A percentile compares a stretch with the other conserved stretches of the same genome.
These are phyloP conservation scores for Hippophae tibetana DNA, from an alignment of 306 rosid species.

Conservation along the genomic window DNA sequence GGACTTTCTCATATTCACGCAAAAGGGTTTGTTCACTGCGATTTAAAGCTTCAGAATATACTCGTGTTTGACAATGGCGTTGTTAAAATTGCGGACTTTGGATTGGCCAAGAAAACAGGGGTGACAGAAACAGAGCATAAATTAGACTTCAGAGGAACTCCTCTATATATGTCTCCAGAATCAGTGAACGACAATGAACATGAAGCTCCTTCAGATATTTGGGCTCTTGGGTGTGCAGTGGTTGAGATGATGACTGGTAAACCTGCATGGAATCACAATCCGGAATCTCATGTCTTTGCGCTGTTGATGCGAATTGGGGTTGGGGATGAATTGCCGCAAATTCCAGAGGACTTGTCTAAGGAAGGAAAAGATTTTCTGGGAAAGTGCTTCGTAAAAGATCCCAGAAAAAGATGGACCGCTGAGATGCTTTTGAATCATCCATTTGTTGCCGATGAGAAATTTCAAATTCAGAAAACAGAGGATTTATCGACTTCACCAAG, in stretches of 20 bases:
- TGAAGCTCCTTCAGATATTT: not conserved
- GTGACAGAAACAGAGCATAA: no score
- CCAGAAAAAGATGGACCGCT: not conserved
- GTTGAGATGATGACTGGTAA: not conserved
- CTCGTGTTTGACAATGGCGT: not conserved
- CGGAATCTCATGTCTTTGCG: not conserved
- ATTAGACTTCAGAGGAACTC: conserved; percentile 57
- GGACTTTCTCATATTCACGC: not conserved
- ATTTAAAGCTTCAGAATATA: not conserved
- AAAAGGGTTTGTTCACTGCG: not conserved
- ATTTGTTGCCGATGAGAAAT: not conserved
- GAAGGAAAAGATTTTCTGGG: not conserved
- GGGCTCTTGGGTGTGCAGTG: not conserved
- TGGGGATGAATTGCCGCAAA: not conserved
- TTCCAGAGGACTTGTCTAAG: not conserved
- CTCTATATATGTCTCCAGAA: conserved; percentile 73
- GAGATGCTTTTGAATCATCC: conserved; percentile 1
- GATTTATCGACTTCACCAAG: conserved; percentile 33
- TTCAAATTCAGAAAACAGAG: conserved; percentile 2
- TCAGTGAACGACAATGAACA: conserved; percentile 47
- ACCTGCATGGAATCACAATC: not conserved
- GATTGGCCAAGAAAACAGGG: conserved; percentile 9
- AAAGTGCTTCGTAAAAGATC: not conserved
- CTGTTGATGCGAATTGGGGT: conserved; percentile 15
- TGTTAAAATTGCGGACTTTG: not conserved